Evolutionary conservation across 148 eudicot species (phyloP), one percentile per base, ranked within the genome.

Genomic region (Diospyros lotus): DNA sequence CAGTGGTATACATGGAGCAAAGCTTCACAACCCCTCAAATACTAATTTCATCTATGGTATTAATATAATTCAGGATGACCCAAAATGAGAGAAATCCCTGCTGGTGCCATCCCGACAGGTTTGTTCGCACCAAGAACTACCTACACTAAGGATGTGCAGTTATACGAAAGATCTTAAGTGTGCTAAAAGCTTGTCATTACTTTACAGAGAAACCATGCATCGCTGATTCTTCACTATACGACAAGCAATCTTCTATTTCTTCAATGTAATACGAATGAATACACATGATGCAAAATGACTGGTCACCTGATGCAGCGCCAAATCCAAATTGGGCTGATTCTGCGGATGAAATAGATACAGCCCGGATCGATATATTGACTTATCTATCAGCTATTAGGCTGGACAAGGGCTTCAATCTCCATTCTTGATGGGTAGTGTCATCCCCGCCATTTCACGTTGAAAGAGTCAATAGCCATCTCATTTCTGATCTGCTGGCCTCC

Each of bases 221-320:
- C 14, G 28, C 28, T 38, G 4, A 39, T 6, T 38, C n/a, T 53
- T 74, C 39, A 11, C 28, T 56, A 55, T 63, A 41, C 51, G 6
- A 74, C 3, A 4, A 53, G 44, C 77, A 44, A 66, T 40, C 40
- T 44, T 72, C 2, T 45, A 72, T 17, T 58, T 38, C 52, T 63
- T 44, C 43, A 41, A 38, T 53, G 14, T 7, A 69, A 39, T 48
- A 39, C 5, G 38, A 76, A 52, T 7, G 5, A 10, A 60, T 59
- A 45, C 52, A 48, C 1, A 28, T 39, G 44, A 46, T 58, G n/a
- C 67, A 61, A 52, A 38, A 59, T 59, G 79, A 39, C 17, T 59
- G 7, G 58, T 55, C 58, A 62, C 75, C 75, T 62, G 64, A 70
- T 51, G 62, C 77, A 63, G 69, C 41, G 41, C 15, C 28, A 48